Percentiles rank a stretch among this genome's conserved stretches.
Evolutionary conservation across 768 basidiomycete genomes (phyloP).

Genomic region (Trametes gibbosa): DNA sequence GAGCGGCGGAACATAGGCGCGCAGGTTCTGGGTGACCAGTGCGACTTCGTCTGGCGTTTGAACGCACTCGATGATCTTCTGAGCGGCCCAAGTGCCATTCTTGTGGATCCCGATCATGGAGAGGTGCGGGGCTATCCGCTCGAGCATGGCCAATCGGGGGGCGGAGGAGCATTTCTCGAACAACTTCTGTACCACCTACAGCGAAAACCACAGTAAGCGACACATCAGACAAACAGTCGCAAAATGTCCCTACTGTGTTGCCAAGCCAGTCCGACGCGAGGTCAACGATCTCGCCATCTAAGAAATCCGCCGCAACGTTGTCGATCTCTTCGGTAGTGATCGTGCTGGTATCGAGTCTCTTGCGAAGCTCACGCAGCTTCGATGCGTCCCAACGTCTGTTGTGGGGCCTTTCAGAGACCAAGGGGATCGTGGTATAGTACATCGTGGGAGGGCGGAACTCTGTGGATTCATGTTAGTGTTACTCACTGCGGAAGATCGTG

Average conservation of each 20-base stretch:
- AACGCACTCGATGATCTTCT: constrained; percentile 98
- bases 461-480: constrained; percentile 31
- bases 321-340: constrained; percentile 87
- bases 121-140: constrained; percentile 88
- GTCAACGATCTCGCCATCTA: constrained; percentile 93
- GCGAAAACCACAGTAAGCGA: background rate
- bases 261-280: constrained; percentile 98
- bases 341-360: constrained; percentile 87
- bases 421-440: constrained; percentile 95
- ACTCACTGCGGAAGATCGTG: background rate
- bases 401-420: constrained; percentile 79
- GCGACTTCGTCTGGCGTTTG: constrained; percentile 82
- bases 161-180: constrained; percentile 84
- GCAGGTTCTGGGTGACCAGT: constrained; percentile 80
- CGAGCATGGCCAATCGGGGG: constrained; percentile 87
- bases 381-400: constrained; percentile 93
- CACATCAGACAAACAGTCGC: background rate
- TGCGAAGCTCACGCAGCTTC: constrained; percentile 90
- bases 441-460: constrained; percentile 91
- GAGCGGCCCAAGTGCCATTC: constrained; percentile 99
- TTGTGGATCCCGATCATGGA: constrained; percentile 99
- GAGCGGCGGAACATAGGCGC: constrained; percentile 90
- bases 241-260: constrained; percentile 67
- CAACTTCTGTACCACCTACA: constrained; percentile 90
- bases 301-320: constrained; percentile 82